phyloP scores from a whole-genome alignment of 176 grass and related monocot genomes.

The Sorghum bicolor region DNA sequence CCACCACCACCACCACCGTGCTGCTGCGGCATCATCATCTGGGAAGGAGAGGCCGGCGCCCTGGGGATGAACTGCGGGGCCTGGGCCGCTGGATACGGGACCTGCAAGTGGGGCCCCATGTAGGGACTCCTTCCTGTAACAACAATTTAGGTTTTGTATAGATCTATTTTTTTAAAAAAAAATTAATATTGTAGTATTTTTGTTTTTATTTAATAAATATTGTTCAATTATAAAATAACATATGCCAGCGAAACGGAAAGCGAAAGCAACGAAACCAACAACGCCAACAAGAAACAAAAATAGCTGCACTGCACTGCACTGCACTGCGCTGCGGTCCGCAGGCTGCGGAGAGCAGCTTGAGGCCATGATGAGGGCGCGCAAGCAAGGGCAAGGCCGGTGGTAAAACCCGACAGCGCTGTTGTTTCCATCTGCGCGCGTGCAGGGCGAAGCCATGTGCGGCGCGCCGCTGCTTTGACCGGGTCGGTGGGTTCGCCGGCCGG shows the following conservation, averaged over 20 bases:
- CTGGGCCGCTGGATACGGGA: too few relatives aligned
- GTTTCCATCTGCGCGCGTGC: background rate
- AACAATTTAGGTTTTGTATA: too few relatives aligned
- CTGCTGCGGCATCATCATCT: slow-evolving; percentile 27
- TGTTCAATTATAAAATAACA: too few relatives aligned
- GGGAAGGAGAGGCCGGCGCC: slow-evolving; percentile 13
- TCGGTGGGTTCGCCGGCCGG: too few relatives aligned
- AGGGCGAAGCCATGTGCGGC: background rate
- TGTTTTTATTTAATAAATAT: too few relatives aligned
- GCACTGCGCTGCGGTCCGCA: background rate
- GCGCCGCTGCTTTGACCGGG: background rate
- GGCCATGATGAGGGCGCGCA: background rate
- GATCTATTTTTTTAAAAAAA: too few relatives aligned
- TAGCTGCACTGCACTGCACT: too few relatives aligned
- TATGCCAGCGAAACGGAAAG: background rate
- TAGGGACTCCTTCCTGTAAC: slow-evolving; percentile 28
- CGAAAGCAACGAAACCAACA: background rate
- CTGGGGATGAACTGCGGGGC: slow-evolving; percentile 39
- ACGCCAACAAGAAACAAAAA: background rate
- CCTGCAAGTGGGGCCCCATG: slow-evolving; percentile 34
- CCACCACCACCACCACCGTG: too few relatives aligned
- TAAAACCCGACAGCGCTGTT: background rate
- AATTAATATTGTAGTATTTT: too few relatives aligned
- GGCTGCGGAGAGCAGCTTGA: background rate
- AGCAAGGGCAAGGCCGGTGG: background rate